phyloP scores from a whole-genome alignment of 345 rosid genomes.

The Streptanthus diversifolius region DNA sequence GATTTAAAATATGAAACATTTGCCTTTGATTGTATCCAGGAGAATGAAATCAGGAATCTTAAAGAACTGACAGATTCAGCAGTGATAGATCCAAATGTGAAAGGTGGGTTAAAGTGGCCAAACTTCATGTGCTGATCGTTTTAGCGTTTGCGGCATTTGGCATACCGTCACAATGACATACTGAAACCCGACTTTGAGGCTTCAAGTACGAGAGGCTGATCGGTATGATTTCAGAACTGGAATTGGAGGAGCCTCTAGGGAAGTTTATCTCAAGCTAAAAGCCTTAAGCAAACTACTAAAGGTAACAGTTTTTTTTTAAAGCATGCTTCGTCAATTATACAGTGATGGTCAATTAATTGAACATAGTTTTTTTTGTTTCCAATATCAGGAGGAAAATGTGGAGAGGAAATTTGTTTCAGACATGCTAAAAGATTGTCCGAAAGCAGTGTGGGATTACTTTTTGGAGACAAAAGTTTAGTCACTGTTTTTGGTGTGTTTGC shows the following conservation, averaged over 20 bases:
- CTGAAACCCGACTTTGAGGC: constrained; percentile 36
- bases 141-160: constrained; percentile 46
- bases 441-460: constrained; percentile 13
- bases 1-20: background rate
- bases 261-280: constrained; percentile 46
- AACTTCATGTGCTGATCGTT: constrained; percentile 39
- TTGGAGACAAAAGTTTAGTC: constrained; percentile 12
- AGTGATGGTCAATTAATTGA: background rate
- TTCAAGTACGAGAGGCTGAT: constrained; percentile 55
- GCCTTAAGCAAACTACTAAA: constrained; percentile 24
- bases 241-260: constrained; percentile 36
- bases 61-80: constrained; percentile 46
- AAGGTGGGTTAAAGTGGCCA: constrained; percentile 75
- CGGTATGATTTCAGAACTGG: constrained; percentile 49
- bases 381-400: constrained; percentile 15
- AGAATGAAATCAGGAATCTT: constrained; percentile 47
- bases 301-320: background rate
- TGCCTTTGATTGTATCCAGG: constrained; percentile 38
- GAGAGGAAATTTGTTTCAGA: constrained; percentile 17
- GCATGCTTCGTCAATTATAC: background rate
- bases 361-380: background rate
- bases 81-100: constrained; percentile 47
- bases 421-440: constrained; percentile 26
- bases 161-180: constrained; percentile 40
- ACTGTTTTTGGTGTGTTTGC: constrained; percentile 3